A percentile compares a stretch with the other conserved stretches of the same genome.
phyloP scores from a whole-genome alignment of 306 rosid species.

The Cucurbita ficifolia region DNA sequence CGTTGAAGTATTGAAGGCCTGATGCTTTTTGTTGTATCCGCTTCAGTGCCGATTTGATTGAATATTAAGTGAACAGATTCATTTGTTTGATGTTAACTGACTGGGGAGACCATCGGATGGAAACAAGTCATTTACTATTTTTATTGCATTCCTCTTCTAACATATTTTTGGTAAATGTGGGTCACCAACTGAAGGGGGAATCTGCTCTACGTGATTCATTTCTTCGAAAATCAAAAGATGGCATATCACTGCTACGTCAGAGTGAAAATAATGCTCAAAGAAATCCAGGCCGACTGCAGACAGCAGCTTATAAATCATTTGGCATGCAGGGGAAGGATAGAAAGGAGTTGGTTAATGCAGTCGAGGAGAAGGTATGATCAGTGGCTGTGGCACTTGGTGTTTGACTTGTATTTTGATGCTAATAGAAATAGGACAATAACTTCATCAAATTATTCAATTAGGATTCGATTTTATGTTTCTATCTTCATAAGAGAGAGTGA shows the following conservation, averaged over 20 bases:
- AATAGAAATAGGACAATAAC: background rate
- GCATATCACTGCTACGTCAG: conserved; percentile 8
- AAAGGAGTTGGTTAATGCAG: conserved; percentile 37
- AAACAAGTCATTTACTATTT: background rate
- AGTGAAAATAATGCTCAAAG: conserved; percentile 13
- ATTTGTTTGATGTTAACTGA: background rate
- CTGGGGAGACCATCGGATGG: background rate
- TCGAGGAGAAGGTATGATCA: conserved; percentile 52
- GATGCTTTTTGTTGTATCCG: background rate
- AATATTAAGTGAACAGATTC: background rate
- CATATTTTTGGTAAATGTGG: background rate
- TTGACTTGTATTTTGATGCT: background rate
- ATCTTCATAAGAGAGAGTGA: background rate
- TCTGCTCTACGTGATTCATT: conserved; percentile 17
- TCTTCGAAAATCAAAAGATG: conserved; percentile 26
- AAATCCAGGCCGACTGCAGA: conserved; percentile 19
- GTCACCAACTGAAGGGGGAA: conserved; percentile 27
- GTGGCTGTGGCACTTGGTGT: background rate
- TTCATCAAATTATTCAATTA: background rate
- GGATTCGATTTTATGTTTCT: background rate
- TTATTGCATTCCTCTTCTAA: background rate
- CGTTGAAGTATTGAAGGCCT: background rate
- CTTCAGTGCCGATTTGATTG: background rate
- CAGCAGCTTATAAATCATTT: conserved; percentile 36
- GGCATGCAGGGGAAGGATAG: conserved; percentile 43